These are phyloP conservation scores for Prunus dulcis DNA, from an alignment of 306 rosid species.

Conservation along the genomic window DNA sequence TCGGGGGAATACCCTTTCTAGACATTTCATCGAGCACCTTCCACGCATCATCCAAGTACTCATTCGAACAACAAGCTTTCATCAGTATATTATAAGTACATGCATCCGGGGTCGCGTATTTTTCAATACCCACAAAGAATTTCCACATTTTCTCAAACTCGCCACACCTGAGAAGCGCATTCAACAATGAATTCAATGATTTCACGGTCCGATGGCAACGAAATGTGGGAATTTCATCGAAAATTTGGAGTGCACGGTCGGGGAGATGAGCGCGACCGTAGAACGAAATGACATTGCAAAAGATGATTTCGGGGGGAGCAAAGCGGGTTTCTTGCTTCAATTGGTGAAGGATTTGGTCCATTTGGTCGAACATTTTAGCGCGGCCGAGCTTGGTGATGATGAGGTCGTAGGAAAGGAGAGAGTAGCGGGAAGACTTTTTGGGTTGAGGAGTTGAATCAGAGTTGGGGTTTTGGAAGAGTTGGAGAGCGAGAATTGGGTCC, in stretches of 20 bases:
- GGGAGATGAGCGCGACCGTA: slow-evolving; percentile 65
- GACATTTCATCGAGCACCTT: slow-evolving; percentile 64
- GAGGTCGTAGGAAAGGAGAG: slow-evolving; percentile 69
- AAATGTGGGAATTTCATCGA: slow-evolving; percentile 48
- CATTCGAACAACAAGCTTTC: slow-evolving; percentile 25
- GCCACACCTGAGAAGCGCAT: slow-evolving; percentile 46
- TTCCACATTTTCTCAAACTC: slow-evolving; percentile 32
- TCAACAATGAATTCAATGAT: slow-evolving; percentile 61
- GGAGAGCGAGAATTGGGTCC: slow-evolving; percentile 56
- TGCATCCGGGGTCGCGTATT: slow-evolving; percentile 46
- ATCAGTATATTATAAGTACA: slow-evolving; percentile 71
- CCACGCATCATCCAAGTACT: slow-evolving; percentile 34
- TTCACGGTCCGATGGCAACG: slow-evolving; percentile 50
- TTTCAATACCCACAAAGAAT: slow-evolving; percentile 11
- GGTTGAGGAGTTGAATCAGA: slow-evolving; percentile 17
- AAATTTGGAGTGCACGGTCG: slow-evolving; percentile 47
- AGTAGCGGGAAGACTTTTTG: slow-evolving; percentile 41
- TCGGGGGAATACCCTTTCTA: slow-evolving; percentile 28
- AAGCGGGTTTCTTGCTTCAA: slow-evolving; percentile 50
- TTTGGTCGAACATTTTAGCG: slow-evolving; percentile 66
- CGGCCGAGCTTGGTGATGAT: slow-evolving; percentile 76
- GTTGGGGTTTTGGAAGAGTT: slow-evolving; percentile 62
- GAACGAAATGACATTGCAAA: slow-evolving; percentile 68
- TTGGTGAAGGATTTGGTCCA: slow-evolving; percentile 63
- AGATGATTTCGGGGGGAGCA: slow-evolving; percentile 48